These are phyloP conservation scores for Sugiyamaella lignohabitans DNA, from an alignment of 805 yeast genomes.

Conservation along the genomic window DNA sequence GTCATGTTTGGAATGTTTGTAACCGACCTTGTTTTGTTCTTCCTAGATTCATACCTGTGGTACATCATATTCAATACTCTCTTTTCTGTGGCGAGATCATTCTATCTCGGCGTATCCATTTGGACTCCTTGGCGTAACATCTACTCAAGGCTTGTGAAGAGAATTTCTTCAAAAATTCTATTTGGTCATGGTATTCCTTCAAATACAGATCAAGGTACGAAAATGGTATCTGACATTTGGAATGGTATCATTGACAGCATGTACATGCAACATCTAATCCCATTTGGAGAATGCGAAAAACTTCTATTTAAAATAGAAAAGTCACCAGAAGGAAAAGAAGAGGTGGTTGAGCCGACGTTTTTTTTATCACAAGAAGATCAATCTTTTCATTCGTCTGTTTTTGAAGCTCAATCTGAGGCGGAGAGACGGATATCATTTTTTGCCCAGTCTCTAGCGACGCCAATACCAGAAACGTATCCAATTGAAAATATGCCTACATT, in stretches of 20 bases:
- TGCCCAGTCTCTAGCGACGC: constrained; percentile 84
- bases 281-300: constrained; percentile 57
- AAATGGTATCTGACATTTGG: constrained; percentile 71
- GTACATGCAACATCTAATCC: constrained; percentile 72
- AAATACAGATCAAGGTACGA: constrained; percentile 34
- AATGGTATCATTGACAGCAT: constrained; percentile 72
- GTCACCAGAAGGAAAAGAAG: constrained; percentile 43
- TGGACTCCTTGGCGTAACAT: constrained; percentile 99
- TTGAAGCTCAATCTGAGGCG: constrained; percentile 66
- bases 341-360: constrained; percentile 46
- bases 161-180: constrained; percentile 66
- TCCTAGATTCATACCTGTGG: constrained; percentile 99
- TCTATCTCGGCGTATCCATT: constrained; percentile 96
- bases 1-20: constrained; percentile 87
- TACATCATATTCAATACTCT: constrained; percentile 91
- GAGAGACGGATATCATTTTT: constrained; percentile 78
- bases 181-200: constrained; percentile 38
- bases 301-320: constrained; percentile 37
- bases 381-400: constrained; percentile 49
- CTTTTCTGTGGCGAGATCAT: constrained; percentile 94
- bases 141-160: constrained; percentile 76
- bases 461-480: constrained; percentile 68
- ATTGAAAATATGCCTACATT: constrained; percentile 70
- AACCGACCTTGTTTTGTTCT: constrained; percentile 90
- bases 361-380: constrained; percentile 81